Evolutionary conservation across 805 yeast genomes (phyloP).

Genomic region (Tetrapisispora fleetii): DNA sequence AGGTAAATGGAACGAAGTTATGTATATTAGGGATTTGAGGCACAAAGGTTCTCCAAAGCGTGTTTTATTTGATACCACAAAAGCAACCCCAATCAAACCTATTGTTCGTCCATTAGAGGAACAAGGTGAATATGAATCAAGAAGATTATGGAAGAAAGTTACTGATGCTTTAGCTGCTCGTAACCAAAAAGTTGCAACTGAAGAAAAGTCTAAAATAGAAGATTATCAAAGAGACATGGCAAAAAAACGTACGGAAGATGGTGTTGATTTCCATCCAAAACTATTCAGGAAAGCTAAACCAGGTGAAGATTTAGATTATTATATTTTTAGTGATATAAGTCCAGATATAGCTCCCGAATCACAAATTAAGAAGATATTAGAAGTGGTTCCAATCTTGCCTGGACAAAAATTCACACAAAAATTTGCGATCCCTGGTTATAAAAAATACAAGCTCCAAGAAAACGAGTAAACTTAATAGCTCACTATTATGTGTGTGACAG

Average conservation of each 20-base stretch:
- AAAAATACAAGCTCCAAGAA: constrained; percentile 35
- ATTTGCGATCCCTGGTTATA: constrained; percentile 58
- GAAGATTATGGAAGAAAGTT: constrained; percentile 76
- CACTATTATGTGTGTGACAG: neutral
- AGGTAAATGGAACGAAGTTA: constrained; percentile 91
- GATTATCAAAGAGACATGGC: constrained; percentile 72
- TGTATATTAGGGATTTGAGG: constrained; percentile 51
- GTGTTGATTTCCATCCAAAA: constrained; percentile 72
- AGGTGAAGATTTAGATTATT: constrained; percentile 47
- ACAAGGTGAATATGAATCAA: constrained; percentile 74
- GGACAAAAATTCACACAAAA: constrained; percentile 62
- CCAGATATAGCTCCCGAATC: constrained; percentile 38
- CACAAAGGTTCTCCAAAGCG: constrained; percentile 37
- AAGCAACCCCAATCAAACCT: constrained; percentile 48
- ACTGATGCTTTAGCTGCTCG: constrained; percentile 69
- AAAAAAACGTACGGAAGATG: constrained; percentile 64
- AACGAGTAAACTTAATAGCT: constrained; percentile 1
- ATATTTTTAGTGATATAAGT: constrained; percentile 55
- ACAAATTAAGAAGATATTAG: constrained; percentile 47
- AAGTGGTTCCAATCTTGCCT: constrained; percentile 70
- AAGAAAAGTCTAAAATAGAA: constrained; percentile 79
- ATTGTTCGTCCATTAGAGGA: constrained; percentile 66
- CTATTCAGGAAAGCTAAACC: constrained; percentile 47
- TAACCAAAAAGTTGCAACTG: constrained; percentile 77
- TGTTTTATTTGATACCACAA: constrained; percentile 51